Base-by-base conservation (phyloP, 805 yeast genomes). In the Teunomyces pallodes region DNA sequence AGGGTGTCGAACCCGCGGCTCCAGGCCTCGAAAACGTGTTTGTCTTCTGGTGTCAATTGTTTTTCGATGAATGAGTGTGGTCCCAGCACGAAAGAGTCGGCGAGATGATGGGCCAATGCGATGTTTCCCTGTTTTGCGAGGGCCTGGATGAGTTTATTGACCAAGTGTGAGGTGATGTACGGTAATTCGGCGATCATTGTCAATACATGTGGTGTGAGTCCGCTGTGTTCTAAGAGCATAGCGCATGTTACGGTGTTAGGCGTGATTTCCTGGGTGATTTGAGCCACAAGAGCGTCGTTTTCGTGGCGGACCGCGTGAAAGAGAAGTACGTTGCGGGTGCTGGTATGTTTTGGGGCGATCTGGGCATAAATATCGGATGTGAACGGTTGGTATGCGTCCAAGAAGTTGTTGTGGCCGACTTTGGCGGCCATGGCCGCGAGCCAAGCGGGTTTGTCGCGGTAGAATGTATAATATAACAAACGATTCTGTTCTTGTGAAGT, bases 301-400 rank as follows among this genome's bases (percentile, higher is more conserved):
- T 56, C 47, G 50, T 71, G 70, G 45, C 71, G 54, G 6, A 66
- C 51, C 1, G 73, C 70, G 39, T 54, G 56, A 35, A 57, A 52
- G 9, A 69, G 53, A n/a, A 69, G 54, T 16, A 55, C 51, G 46
- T 68, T 67, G 28, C 51, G 53, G 3, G 63, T 61, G 27, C 30
- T 24, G 5, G 41, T 38, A 17, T 38, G 41, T n/a, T 55, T 61
- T 9, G 58, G 40, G 5, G 47, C 52, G 30, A 43, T 33, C 39
- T 40, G 43, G 43, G 46, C 45, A 49, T 59, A 66, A 2, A 61
- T 52, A 1, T 51, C 46, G 50, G 45, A 53, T 29, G 63, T 54
- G 44, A 71, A 66, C 17, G 29, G 32, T 6, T 42, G 45, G 44
- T 49, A 51, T 9, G 42, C 39, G 5, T 24, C 17, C 33, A 40